Evolutionary conservation across 1,139 yeast species (phyloP), one percentile per base, ranked within the genome.

Genomic region (Diutina sp.): DNA sequence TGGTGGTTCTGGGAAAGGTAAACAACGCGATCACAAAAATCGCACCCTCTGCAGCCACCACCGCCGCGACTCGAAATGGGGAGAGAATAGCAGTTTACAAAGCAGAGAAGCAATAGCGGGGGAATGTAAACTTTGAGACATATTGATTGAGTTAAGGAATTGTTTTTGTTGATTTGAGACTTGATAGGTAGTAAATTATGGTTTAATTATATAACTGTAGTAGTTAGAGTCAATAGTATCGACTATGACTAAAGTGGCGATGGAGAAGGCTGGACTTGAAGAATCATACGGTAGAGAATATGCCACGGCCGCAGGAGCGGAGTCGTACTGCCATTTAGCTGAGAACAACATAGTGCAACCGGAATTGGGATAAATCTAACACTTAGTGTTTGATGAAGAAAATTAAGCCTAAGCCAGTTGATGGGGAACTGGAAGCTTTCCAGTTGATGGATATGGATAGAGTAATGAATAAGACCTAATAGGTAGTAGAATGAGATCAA

Each of bases 181-280:
- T 35, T 35, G 14, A 35, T 35, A 35, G 25, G 25, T 21, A 3
- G 25, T 21, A 21, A 3, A 21, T 21, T 21, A 21, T 21, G 4
- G 25, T 21, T 3, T 21, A 21, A 21, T 21, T 21, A 21, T 21
- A 21, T 21, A 21, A 21, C 25, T 21, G 25, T 21, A 21, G 25
- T 21, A 4, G 25, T 4, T 21, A 21, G 25, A 2, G 25, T 21
- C 4, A 4, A 21, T 21, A 21, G 25, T 21, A 21, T 21, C 4
- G 4, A 91, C 97, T 0, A 83, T 85, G 3, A 63, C 88, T 25
- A 93, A 93, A 66, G 99, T 93, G 66, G 84, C 96, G 63, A 77
- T 74, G 60, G 99, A 93, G 65, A 99, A 93, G 66, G 99, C 97
- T 0, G 96, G 96, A 0, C 69, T 93, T n/a, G 61, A 66, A 0